Base-by-base conservation (phyloP, 371 early-diverging fungal genomes). In the Dichotomocladium elegans region DNA sequence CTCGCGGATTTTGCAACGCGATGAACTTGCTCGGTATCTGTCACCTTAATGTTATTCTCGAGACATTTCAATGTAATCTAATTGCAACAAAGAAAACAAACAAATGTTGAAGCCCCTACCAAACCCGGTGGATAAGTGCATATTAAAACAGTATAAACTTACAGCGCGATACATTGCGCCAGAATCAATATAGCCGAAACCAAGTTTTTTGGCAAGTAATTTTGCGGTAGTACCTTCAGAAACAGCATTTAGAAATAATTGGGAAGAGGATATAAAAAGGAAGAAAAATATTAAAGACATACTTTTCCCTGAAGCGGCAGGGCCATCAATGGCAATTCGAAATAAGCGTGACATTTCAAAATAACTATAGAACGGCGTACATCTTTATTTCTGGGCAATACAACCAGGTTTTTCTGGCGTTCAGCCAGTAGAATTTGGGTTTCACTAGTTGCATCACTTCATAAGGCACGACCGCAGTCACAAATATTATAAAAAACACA, bases 231-330 rank as follows among this genome's bases (percentile, higher is more conserved):
- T 85, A 45, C 88, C 88, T 86, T n/a, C 28, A 35, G 17, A 1
- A 41, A 44, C 15, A 28, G 37, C n/a, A 12, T 37, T 31, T 15
- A 60, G 51, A 7, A 45, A 57, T 27, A 50, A 40, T 34, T 24
- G 11, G 21, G 24, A 45, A 27, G 14, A 27, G 9, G n/a, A n/a
- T n/a, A n/a, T n/a, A n/a, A n/a, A n/a, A n/a, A n/a, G n/a, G n/a
- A 28, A 24, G 15, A 42, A 15, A 27, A 15, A 9, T 24, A 10
- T n/a, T 47, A 14, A 10, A 7, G 9, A 25, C 64, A 71, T 83
- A 81, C 93, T 93, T 74, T 96, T 96, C 44, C 96, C 96, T 11
- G 88, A 86, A 10, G 92, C 96, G 11, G 93, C 92, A 6, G 95
- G 94, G 0, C 96, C 96, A 76, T 96, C 96, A 41, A 96, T 94